Conservation (phyloP, 2,329 filamentous ascomycete genomes). For the Pyrenophora seminiperda region DNA sequence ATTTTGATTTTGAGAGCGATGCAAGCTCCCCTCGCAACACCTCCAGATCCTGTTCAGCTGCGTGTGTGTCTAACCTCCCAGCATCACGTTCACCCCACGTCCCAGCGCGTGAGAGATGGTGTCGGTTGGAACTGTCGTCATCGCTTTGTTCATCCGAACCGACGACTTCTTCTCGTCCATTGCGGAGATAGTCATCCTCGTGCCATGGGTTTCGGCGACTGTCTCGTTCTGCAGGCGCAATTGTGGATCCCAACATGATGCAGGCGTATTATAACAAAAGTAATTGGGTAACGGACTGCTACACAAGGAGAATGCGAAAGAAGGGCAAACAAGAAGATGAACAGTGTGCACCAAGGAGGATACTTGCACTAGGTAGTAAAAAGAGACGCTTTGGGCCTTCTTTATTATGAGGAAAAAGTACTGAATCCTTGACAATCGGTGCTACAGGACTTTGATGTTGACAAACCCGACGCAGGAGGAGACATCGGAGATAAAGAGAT, state of each 20-base stretch:
- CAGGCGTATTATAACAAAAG: not conserved
- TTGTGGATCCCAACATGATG: conserved; percentile 33
- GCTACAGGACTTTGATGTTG: conserved; percentile 7
- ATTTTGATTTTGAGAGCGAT: conserved; percentile 55
- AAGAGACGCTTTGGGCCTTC: not conserved
- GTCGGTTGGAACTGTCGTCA: conserved; percentile 31
- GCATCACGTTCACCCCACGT: conserved; percentile 68
- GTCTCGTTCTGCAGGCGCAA: conserved; percentile 29
- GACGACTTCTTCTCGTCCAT: conserved; percentile 25
- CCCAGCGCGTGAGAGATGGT: conserved; percentile 45
- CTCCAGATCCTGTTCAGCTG: conserved; percentile 65
- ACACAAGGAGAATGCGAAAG: not conserved
- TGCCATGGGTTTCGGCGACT: conserved; percentile 45
- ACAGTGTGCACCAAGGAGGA: not conserved
- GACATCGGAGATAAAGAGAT: conserved; percentile 22
- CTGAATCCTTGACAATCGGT: not conserved
- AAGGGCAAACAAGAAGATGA: not conserved
- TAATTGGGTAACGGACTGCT: conserved; percentile 2
- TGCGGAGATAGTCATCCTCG: conserved; percentile 30
- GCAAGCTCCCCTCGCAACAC: conserved; percentile 62
- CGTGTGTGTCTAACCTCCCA: conserved; percentile 58
- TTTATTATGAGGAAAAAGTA: not conserved
- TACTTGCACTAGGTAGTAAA: not conserved
- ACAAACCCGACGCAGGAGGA: conserved; percentile 17
- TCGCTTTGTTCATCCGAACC: conserved; percentile 16